Evolutionary conservation across 208 protist genomes (phyloP).

Genomic region (Entamoeba invadens): DNA sequence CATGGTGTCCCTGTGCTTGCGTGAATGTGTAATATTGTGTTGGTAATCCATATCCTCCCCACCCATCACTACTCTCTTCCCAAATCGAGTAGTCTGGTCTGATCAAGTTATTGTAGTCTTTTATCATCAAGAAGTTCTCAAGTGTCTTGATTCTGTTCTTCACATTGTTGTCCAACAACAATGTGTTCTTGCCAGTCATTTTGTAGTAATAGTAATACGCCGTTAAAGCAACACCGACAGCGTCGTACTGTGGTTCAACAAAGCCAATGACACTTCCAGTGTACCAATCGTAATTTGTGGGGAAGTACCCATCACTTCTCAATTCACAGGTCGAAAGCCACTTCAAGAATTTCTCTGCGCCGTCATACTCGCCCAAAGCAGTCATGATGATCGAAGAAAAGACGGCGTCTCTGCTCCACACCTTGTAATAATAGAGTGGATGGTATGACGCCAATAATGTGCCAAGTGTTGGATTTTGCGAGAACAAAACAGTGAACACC

Average conservation of each 20-base stretch:
- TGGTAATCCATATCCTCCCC: neutral
- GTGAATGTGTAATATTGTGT: slow-evolving; percentile 24
- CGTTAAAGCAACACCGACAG: neutral
- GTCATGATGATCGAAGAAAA: slow-evolving; percentile 25
- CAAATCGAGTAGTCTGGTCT: slow-evolving; percentile 33
- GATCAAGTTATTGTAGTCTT: neutral
- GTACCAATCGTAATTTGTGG: slow-evolving; percentile 22
- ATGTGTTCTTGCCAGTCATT: neutral
- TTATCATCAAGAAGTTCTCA: slow-evolving; percentile 14
- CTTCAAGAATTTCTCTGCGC: slow-evolving; percentile 1
- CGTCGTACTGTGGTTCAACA: slow-evolving; percentile 28
- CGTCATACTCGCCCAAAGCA: neutral
- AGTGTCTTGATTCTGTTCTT: neutral
- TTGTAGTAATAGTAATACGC: neutral
- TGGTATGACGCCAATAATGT: slow-evolving; percentile 23
- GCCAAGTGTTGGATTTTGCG: slow-evolving; percentile 25
- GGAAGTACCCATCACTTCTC: slow-evolving; percentile 13
- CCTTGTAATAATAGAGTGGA: slow-evolving; percentile 29
- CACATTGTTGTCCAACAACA: neutral
- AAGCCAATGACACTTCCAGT: slow-evolving; percentile 15
- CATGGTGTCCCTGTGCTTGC: slow-evolving; percentile 9
- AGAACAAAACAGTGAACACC: slow-evolving; percentile 19
- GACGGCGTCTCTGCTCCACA: slow-evolving; percentile 18
- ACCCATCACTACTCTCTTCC: slow-evolving; percentile 15
- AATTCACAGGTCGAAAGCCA: neutral